Evolutionary conservation across 805 yeast species (phyloP), one percentile per base, ranked within the genome.

Genomic region (Ogataea methylovora): DNA sequence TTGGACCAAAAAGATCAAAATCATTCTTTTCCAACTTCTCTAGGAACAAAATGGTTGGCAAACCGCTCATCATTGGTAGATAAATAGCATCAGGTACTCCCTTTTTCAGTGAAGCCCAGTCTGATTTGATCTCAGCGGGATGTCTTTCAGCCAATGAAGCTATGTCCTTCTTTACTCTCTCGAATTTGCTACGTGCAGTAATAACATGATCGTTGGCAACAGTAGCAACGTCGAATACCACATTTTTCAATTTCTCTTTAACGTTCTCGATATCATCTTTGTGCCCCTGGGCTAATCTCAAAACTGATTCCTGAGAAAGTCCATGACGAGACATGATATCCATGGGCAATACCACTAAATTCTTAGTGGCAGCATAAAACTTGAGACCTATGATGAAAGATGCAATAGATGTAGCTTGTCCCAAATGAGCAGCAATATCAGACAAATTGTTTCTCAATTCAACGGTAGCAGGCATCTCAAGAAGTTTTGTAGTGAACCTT

Each of bases 141-240:
- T 45, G 41, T 32, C 52, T 45, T 8, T 31, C 42, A 45, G 46
- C 63, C 14, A 52, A 35, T 8, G 19, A 3, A 11, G 40, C 35
- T 1, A 46, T 42, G 24, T 54, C 39, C 15, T 37, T 43, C 35
- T 58, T 60, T 11, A 71, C 52, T 22, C 61, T 51, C 1, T 45
- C 39, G 17, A 80, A 52, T 43, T 81, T 73, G n/a, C 61, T 53
- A 32, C 82, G 62, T 2, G 92, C 86, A 1, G 87, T 63, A 4
- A 84, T 52, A 3, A 85, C 49, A 53, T 84, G 95, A 52, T 84
- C 95, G 56, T 85, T 84, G 3, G 94, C 92, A 1, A 69, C 60
- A 5, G 80, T 74, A 3, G 92, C 84, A 5, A 80, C 71, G 30
- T 79, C 84, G 48, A 70, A 85, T 2, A 82, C 64, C 8, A 77